Percentiles rank a stretch among this genome's conserved stretches.
Conservation (phyloP, 2,329 filamentous ascomycete genomes). For the Thermothelomyces thermophilus region DNA sequence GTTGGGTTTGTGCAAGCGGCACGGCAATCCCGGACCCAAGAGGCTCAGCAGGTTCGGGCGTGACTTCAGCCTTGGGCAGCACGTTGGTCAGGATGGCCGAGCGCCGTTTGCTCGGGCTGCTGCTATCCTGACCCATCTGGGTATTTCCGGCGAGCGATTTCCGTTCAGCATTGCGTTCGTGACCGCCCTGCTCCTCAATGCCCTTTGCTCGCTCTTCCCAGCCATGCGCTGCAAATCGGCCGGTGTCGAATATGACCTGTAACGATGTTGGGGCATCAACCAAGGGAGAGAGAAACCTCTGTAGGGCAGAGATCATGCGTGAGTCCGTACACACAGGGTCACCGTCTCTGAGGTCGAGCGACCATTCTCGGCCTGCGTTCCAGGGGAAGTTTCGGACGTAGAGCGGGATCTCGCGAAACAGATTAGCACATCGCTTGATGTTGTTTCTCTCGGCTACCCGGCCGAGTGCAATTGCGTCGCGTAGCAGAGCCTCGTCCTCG, state of each 20-base stretch:
- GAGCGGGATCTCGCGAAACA: conserved; percentile 71
- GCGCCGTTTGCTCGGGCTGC: conserved; percentile 29
- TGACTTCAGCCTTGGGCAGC: conserved; percentile 11
- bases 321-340: conserved; percentile 46
- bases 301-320: conserved; percentile 45
- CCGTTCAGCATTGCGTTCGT: neutral
- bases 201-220: conserved; percentile 31
- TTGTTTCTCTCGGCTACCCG: conserved; percentile 51
- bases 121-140: conserved; percentile 34
- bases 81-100: conserved; percentile 24
- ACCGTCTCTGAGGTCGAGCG: conserved; percentile 49
- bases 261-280: conserved; percentile 39
- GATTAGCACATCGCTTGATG: conserved; percentile 61
- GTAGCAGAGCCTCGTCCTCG: conserved; percentile 56
- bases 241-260: conserved; percentile 42
- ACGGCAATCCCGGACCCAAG: conserved; percentile 30
- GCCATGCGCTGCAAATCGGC: conserved; percentile 37
- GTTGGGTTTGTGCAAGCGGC: conserved; percentile 51
- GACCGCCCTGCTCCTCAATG: conserved; percentile 8
- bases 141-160: conserved; percentile 38
- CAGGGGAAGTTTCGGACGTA: conserved; percentile 62
- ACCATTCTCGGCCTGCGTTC: conserved; percentile 57
- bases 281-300: conserved; percentile 45
- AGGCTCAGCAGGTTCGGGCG: conserved; percentile 19
- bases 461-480: conserved; percentile 60